phyloP scores from a whole-genome alignment of 495 filamentous ascomycete genomes.

The Tuber microsphaerosporum region DNA sequence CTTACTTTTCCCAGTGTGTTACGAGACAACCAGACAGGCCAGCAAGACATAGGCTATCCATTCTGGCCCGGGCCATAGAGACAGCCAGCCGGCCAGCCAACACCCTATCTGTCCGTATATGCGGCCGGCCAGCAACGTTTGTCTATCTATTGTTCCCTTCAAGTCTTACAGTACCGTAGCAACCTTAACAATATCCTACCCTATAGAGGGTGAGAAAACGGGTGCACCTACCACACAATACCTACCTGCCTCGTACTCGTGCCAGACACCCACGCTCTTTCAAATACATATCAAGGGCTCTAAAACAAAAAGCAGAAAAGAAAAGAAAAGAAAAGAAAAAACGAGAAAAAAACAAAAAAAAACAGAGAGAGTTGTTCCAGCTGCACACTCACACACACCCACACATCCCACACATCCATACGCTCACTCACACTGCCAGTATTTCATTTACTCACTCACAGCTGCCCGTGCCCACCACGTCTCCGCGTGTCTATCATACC shows the following conservation, averaged over 20 bases:
- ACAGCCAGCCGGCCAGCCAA: background rate
- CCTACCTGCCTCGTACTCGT: background rate
- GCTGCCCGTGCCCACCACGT: slow-evolving; percentile 3
- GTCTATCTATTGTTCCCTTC: background rate
- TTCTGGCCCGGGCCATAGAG: background rate
- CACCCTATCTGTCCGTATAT: slow-evolving; percentile 4
- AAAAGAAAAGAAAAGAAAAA: background rate
- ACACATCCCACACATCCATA: background rate
- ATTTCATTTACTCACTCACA: background rate
- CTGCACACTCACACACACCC: background rate
- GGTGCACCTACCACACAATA: background rate
- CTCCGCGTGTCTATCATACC: background rate
- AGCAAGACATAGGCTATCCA: slow-evolving; percentile 1
- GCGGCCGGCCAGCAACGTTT: background rate
- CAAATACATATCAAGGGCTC: slow-evolving; percentile 2
- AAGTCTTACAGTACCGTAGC: background rate
- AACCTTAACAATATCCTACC: background rate
- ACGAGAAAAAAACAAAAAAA: background rate
- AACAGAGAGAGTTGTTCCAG: background rate
- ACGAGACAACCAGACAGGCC: background rate
- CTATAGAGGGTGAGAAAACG: background rate
- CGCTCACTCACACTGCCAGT: background rate
- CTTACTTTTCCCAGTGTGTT: background rate
- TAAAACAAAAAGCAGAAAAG: background rate
- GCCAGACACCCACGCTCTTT: background rate